These are phyloP conservation scores for Blastocystis sp. DNA, from an alignment of 352 stramenopile species.

Conservation along the genomic window DNA sequence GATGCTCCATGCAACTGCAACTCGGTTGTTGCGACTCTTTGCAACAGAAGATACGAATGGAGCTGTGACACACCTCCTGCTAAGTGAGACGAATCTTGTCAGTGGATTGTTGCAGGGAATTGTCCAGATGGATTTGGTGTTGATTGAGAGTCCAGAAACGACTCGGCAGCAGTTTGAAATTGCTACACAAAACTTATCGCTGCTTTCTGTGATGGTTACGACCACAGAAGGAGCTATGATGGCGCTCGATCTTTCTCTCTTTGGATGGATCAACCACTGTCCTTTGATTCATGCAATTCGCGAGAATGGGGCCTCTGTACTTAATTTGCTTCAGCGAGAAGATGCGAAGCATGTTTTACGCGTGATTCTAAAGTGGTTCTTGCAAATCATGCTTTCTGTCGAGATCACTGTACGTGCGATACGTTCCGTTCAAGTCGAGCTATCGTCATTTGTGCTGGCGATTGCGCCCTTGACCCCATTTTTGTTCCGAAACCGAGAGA, in stretches of 20 bases:
- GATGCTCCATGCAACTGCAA: neutral
- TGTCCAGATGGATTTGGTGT: neutral
- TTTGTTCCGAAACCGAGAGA: neutral
- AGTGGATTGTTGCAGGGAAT: neutral
- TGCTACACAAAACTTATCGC: neutral
- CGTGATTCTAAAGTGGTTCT: neutral
- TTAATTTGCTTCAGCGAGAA: neutral
- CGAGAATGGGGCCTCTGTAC: neutral
- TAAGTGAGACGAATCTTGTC: neutral
- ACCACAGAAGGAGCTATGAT: neutral
- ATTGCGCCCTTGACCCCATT: neutral
- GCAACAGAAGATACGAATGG: neutral
- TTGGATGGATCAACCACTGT: neutral
- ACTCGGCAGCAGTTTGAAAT: neutral
- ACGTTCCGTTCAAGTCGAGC: neutral
- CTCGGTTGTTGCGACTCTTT: neutral
- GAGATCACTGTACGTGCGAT: neutral
- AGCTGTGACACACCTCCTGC: neutral
- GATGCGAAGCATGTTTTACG: neutral
- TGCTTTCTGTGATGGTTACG: neutral
- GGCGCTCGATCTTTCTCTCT: neutral
- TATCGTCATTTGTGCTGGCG: constrained; percentile 10
- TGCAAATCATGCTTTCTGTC: neutral
- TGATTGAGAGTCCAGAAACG: neutral
- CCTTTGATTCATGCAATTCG: neutral